Conservation (phyloP, 805 yeast genomes). For the Sugiyamaella valdiviana region DNA sequence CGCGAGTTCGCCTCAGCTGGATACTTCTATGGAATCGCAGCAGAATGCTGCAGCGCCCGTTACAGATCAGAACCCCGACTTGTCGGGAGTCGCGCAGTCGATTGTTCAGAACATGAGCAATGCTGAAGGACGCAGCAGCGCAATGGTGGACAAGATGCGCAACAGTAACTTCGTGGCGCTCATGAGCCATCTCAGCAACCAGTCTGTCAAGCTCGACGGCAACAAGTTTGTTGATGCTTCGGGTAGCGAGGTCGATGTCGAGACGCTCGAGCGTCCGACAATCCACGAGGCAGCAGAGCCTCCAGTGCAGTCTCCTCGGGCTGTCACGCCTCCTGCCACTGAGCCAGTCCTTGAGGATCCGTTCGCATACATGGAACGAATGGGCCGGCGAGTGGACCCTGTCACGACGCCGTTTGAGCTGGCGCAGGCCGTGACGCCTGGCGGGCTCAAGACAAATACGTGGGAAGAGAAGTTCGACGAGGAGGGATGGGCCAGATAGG, state of each 20-base stretch:
- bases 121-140: neutral
- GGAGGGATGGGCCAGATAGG: neutral
- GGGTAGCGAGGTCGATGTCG: slow-evolving; percentile 16
- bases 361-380: slow-evolving; percentile 14
- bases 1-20: neutral
- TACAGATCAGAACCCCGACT: slow-evolving; percentile 10
- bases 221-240: slow-evolving; percentile 22
- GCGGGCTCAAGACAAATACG: slow-evolving; percentile 9
- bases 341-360: slow-evolving; percentile 17
- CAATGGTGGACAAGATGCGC: slow-evolving; percentile 19
- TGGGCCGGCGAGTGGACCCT: slow-evolving; percentile 3
- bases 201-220: slow-evolving; percentile 21
- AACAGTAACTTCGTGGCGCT: slow-evolving; percentile 24
- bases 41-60: neutral
- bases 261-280: slow-evolving; percentile 3
- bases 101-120: slow-evolving; percentile 15
- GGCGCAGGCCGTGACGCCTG: slow-evolving; percentile 18
- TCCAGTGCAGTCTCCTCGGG: neutral
- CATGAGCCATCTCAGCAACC: slow-evolving; percentile 24
- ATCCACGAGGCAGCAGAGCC: neutral
- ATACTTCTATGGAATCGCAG: slow-evolving; percentile 1
- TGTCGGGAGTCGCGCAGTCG: slow-evolving; percentile 21
- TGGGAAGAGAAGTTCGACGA: slow-evolving; percentile 24
- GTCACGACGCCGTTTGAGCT: slow-evolving; percentile 17
- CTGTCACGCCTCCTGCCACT: neutral